Evolutionary conservation across 192 early-diverging fungal genomes (phyloP).

Genomic region (Backusella macrospora): DNA sequence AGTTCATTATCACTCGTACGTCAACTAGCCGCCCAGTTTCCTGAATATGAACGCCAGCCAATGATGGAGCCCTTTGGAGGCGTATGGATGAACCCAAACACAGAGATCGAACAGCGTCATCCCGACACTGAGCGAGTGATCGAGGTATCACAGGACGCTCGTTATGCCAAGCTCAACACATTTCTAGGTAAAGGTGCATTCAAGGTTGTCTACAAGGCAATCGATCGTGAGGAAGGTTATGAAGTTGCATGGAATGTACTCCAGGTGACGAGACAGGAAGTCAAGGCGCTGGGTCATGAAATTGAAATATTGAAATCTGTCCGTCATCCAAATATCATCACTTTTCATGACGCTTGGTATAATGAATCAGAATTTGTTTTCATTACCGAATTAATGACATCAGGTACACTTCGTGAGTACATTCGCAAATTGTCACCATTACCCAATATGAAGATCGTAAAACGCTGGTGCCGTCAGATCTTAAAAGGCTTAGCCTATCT

Average conservation of each 20-base stretch:
- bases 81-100: constrained; percentile 27
- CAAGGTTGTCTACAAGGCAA: constrained; percentile 86
- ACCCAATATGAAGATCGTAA: constrained; percentile 76
- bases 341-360: constrained; percentile 78
- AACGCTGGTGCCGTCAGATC: constrained; percentile 82
- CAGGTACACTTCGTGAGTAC: constrained; percentile 80
- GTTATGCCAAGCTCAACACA: constrained; percentile 59
- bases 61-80: constrained; percentile 31
- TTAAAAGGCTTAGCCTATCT: constrained; percentile 77
- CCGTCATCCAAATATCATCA: constrained; percentile 83
- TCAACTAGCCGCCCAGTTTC: constrained; percentile 37
- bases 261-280: constrained; percentile 74
- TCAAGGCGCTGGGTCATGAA: constrained; percentile 70
- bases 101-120: constrained; percentile 50
- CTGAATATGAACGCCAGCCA: constrained; percentile 33
- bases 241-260: constrained; percentile 92
- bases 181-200: constrained; percentile 82
- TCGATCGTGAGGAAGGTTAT: constrained; percentile 86
- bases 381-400: constrained; percentile 86
- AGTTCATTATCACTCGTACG: constrained; percentile 25
- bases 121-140: constrained; percentile 57
- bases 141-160: constrained; percentile 53
- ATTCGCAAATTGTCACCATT: constrained; percentile 67
- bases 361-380: constrained; percentile 76
- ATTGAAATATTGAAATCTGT: constrained; percentile 80